Evolutionary conservation across 108 stramenopile genomes (phyloP).

Genomic region (Pseudonitzschia multiseries): DNA sequence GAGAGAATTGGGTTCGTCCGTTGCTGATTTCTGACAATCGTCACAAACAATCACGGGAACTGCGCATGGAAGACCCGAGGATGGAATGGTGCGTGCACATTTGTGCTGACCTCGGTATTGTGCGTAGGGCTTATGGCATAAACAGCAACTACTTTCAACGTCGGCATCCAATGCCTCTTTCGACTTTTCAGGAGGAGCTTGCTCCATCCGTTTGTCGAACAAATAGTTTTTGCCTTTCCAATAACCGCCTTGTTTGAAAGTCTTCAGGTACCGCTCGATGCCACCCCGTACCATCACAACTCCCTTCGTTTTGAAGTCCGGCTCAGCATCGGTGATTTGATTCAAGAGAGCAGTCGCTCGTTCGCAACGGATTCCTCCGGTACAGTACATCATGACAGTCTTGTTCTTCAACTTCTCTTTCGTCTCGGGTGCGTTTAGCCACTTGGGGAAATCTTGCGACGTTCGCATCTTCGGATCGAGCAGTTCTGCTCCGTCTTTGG

Average conservation of each 20-base stretch:
- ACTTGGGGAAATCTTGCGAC: constrained; percentile 79
- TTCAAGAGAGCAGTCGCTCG: constrained; percentile 87
- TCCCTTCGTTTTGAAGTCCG: constrained; percentile 66
- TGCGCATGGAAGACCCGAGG: constrained; percentile 45
- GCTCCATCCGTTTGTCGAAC: constrained; percentile 89
- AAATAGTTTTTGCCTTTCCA: constrained; percentile 87
- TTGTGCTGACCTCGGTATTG: constrained; percentile 60
- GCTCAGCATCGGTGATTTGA: constrained; percentile 72
- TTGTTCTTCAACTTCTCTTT: constrained; percentile 84
- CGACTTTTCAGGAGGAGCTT: constrained; percentile 70
- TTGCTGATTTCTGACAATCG: constrained; percentile 28
- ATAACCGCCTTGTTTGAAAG: constrained; percentile 82
- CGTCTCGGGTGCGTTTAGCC: constrained; percentile 76
- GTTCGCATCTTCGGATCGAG: constrained; percentile 92
- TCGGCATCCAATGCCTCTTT: constrained; percentile 68
- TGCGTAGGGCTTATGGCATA: constrained; percentile 51
- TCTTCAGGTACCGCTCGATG: constrained; percentile 79
- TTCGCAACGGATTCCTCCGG: constrained; percentile 88
- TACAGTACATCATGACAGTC: constrained; percentile 85
- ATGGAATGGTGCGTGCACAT: constrained; percentile 22
- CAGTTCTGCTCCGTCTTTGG: constrained; percentile 61
- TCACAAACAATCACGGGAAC: constrained; percentile 80
- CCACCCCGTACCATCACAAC: constrained; percentile 89
- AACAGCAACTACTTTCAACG: constrained; percentile 48
- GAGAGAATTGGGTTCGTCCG: constrained; percentile 32